Conservation (phyloP, 2,329 filamentous ascomycete species). For the Alternaria burnsii region DNA sequence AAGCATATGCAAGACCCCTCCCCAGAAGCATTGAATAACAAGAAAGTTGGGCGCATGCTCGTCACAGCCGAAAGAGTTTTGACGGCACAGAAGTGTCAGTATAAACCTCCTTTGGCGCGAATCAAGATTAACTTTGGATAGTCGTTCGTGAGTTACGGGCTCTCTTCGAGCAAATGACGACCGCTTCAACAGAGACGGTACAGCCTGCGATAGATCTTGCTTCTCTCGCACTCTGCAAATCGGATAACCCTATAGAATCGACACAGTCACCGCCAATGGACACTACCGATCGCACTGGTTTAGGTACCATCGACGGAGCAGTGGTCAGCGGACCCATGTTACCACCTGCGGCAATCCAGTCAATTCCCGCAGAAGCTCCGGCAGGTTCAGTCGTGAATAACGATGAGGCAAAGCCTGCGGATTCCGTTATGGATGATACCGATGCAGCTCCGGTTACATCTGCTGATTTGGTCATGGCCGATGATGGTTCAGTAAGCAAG, state of each 20-base stretch:
- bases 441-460: conserved; percentile 7
- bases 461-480: conserved; percentile 39
- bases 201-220: conserved; percentile 80
- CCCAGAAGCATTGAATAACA: conserved; percentile 68
- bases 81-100: conserved; percentile 77
- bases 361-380: neutral
- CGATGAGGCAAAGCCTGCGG: conserved; percentile 1
- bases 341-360: conserved; percentile 37
- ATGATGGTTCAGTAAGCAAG: conserved; percentile 33
- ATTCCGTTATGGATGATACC: conserved; percentile 9
- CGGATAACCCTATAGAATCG: conserved; percentile 52
- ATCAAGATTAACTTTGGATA: conserved; percentile 49
- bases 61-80: conserved; percentile 67
- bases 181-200: conserved; percentile 68
- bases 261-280: conserved; percentile 56
- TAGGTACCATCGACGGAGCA: conserved; percentile 56
- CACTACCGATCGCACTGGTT: conserved; percentile 50
- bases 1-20: conserved; percentile 72
- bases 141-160: conserved; percentile 77
- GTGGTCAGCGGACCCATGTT: conserved; percentile 58
- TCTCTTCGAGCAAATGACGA: conserved; percentile 76
- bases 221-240: conserved; percentile 75
- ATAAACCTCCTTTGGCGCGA: conserved; percentile 48
- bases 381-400: conserved; percentile 4
- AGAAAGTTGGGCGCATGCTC: conserved; percentile 78